Base-by-base conservation (phyloP, 805 yeast genomes). In the Clavispora santaluciae region DNA sequence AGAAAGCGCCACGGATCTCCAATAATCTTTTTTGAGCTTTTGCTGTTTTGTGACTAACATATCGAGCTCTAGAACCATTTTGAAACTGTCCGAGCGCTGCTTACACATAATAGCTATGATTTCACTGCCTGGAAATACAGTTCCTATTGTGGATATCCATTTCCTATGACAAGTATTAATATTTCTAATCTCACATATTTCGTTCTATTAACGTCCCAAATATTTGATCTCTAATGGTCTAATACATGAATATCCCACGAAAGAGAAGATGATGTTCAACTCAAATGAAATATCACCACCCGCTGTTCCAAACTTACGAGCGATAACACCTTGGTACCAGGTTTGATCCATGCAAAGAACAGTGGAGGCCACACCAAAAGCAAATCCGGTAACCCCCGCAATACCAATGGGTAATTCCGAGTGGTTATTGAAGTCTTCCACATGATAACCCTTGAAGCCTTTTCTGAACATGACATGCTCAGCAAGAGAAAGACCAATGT, bases 271-370 rank as follows among this genome's bases (percentile, higher is more conserved):
- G 7, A 59, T 46, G 43, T 63, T 61, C 35, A 63, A 50, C 42
- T 60, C 61, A 31, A 57, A 63, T 4, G 64, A 58, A 17, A 60
- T 49, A 36, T 63, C 67, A 26, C 66, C 66, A 6, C 64, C 61
- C 6, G 35, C 23, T 3, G 42, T 35, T 8, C 61, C 58, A 33
- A 57, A 52, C 16, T 39, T 48, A 20, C 51, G 44, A 8, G 64
- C 58, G 23, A 63, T 57, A 5, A 60, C 60, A 3, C 68, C 68
- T 21, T 40, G 51, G 43, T 59, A 63, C 67, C 67, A 63, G 1
- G 60, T 53, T 44, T 63, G 65, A 26, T 58, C 44, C 67, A 63
- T 63, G 20, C 60, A 56, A 13, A 61, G 47, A 1, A 62, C 60
- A 3, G 65, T 57, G 13, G 66, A 57, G 11, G 55, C 57, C n/a